Evolutionary conservation across 2,329 filamentous ascomycete genomes (phyloP).

Genomic region (Trichophaea hybrida): DNA sequence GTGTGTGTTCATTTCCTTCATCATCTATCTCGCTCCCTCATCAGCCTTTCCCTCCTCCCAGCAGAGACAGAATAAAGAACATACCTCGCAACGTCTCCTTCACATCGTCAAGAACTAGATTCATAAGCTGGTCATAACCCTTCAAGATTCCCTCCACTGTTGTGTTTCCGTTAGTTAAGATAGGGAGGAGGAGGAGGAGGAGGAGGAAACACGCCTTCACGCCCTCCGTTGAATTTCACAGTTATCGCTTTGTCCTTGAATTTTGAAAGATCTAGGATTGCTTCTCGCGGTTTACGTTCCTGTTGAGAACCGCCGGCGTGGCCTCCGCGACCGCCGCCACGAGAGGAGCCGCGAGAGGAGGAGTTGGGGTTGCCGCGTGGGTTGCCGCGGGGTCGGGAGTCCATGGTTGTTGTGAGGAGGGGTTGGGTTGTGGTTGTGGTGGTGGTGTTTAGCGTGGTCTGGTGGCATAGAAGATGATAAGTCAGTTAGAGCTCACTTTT

Average conservation of each 20-base stretch:
- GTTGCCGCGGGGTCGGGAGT: background rate
- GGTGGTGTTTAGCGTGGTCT: background rate
- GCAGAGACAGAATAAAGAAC: constrained; percentile 22
- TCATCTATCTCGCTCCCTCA: constrained; percentile 48
- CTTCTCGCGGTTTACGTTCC: constrained; percentile 92
- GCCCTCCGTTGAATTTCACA: constrained; percentile 91
- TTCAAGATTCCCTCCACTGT: constrained; percentile 78
- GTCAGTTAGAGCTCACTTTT: background rate
- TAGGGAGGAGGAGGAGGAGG: too few relatives aligned
- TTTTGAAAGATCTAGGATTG: constrained; percentile 86
- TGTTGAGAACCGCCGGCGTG: constrained; percentile 37
- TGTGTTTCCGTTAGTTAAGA: too few relatives aligned
- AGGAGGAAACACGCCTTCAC: constrained; percentile 52
- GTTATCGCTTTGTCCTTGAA: constrained; percentile 95
- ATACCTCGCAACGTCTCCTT: constrained; percentile 77
- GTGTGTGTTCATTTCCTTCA: constrained; percentile 71
- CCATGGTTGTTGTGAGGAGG: background rate
- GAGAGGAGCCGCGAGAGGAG: constrained; percentile 22
- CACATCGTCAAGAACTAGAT: constrained; percentile 87
- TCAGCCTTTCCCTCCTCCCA: background rate
- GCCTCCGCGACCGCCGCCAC: constrained; percentile 36
- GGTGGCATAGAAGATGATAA: background rate
- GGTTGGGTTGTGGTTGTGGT: background rate
- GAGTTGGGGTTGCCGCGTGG: background rate
- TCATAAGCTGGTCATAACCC: constrained; percentile 96